Evolutionary conservation across 2,329 filamentous ascomycete genomes (phyloP).

Genomic region (Colletotrichum godetiae): DNA sequence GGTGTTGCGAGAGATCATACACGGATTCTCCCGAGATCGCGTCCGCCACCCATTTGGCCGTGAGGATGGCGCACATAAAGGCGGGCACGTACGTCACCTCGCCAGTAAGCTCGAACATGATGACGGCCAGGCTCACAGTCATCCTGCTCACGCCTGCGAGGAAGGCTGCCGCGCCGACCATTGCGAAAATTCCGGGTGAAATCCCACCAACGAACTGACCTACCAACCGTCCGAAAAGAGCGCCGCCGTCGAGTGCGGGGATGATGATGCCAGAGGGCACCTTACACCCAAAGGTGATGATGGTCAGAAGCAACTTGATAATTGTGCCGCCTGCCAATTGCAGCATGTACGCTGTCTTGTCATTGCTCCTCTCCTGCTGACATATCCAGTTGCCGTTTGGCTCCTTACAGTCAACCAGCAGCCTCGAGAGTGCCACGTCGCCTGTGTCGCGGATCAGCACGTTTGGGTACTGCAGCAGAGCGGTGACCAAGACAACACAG

Average conservation of each 20-base stretch:
- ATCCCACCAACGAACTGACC: slow-evolving; percentile 52
- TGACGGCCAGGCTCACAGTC: slow-evolving; percentile 68
- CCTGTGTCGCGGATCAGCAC: slow-evolving; percentile 65
- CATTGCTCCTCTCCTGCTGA: slow-evolving; percentile 53
- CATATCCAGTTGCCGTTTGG: slow-evolving; percentile 59
- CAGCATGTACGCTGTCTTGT: slow-evolving; percentile 55
- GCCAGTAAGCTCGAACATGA: slow-evolving; percentile 72
- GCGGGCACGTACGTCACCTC: slow-evolving; percentile 68
- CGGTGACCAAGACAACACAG: slow-evolving; percentile 63
- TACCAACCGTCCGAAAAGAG: slow-evolving; percentile 66
- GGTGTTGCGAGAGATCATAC: slow-evolving; percentile 69
- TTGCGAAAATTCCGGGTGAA: slow-evolving; percentile 69
- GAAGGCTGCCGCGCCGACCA: slow-evolving; percentile 69
- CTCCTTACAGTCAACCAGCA: slow-evolving; percentile 64
- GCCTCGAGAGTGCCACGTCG: slow-evolving; percentile 65
- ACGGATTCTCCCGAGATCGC: slow-evolving; percentile 63
- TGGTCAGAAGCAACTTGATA: slow-evolving; percentile 66
- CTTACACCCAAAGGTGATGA: slow-evolving; percentile 69
- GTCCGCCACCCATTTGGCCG: slow-evolving; percentile 70
- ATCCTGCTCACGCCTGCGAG: slow-evolving; percentile 68
- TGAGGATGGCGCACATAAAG: slow-evolving; percentile 69
- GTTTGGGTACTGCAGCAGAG: slow-evolving; percentile 67
- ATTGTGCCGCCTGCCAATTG: slow-evolving; percentile 65
- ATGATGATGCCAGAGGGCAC: slow-evolving; percentile 72
- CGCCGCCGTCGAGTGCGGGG: slow-evolving; percentile 67